Evolutionary conservation across 768 basidiomycete genomes (phyloP).

Genomic region (Coprinopsis marcescibilis): DNA sequence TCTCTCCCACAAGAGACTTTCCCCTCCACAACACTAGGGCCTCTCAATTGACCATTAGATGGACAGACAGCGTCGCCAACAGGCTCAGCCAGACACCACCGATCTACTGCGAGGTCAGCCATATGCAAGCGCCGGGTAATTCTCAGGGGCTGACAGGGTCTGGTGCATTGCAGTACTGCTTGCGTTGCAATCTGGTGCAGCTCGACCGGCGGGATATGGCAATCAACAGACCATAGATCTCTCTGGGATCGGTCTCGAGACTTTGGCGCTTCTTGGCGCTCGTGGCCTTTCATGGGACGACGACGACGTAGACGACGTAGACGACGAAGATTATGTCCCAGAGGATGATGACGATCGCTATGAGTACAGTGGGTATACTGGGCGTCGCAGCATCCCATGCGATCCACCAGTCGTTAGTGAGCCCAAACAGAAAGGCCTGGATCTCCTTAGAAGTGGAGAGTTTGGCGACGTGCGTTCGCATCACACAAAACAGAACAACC

Average conservation of each 20-base stretch:
- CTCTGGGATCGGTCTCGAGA: neutral
- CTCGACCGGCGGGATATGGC: neutral
- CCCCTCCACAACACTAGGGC: no score
- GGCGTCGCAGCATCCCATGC: conserved; percentile 15
- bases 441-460: conserved; percentile 69
- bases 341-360: conserved; percentile 30
- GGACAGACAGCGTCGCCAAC: no score
- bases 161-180: neutral
- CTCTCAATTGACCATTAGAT: no score
- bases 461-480: conserved; percentile 66
- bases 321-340: conserved; percentile 23
- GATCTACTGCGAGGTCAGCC: neutral
- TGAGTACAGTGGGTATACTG: neutral
- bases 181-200: neutral
- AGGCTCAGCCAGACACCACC: neutral
- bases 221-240: neutral
- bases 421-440: conserved; percentile 58
- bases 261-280: neutral
- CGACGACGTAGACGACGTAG: conserved; percentile 29
- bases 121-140: neutral
- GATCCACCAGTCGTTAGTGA: conserved; percentile 39
- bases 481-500: conserved; percentile 33
- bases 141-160: neutral
- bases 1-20: neutral
- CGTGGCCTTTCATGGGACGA: neutral